phyloP scores from a whole-genome alignment of 2,329 filamentous ascomycete species.

The Raffaelea albimanens region DNA sequence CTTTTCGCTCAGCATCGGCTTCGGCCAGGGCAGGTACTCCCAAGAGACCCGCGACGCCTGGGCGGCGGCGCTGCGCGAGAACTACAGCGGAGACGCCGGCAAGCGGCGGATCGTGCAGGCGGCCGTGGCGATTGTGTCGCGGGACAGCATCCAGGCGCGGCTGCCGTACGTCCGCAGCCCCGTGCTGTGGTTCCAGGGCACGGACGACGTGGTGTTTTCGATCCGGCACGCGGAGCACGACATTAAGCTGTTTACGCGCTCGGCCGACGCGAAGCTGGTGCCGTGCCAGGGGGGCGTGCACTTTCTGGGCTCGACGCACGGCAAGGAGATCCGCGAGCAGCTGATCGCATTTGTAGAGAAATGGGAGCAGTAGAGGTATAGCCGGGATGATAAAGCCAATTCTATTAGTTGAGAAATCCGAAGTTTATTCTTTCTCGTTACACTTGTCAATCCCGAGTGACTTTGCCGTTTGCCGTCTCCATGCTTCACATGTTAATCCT shows the following conservation, averaged over 20 bases:
- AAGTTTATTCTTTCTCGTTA: no score
- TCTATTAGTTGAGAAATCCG: no score
- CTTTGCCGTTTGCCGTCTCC: no score
- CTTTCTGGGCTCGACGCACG: conserved; percentile 34
- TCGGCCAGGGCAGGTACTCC: conserved; percentile 22
- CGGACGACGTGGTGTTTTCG: conserved; percentile 31
- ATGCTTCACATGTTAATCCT: no score
- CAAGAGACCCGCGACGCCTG: conserved; percentile 28
- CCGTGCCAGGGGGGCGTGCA: conserved; percentile 32
- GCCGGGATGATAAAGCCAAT: no score
- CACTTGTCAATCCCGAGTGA: no score
- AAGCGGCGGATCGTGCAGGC: conserved; percentile 33
- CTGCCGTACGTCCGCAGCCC: conserved; percentile 35
- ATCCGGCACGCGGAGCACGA: conserved; percentile 29
- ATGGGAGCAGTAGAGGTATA: no score
- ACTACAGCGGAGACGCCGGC: conserved; percentile 36
- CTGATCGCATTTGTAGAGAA: conserved; percentile 21
- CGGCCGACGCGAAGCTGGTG: conserved; percentile 29
- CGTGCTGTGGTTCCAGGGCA: conserved; percentile 42
- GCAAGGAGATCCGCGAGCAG: conserved; percentile 30
- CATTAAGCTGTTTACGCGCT: conserved; percentile 34
- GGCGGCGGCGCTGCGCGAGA: conserved; percentile 28
- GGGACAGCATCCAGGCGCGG: conserved; percentile 33
- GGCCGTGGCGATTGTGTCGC: conserved; percentile 28
- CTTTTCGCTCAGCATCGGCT: conserved; percentile 31